A percentile compares a stretch with the other conserved stretches of the same genome.
Conservation (phyloP, 208 protist species). For the Acanthamoeba quina region DNA sequence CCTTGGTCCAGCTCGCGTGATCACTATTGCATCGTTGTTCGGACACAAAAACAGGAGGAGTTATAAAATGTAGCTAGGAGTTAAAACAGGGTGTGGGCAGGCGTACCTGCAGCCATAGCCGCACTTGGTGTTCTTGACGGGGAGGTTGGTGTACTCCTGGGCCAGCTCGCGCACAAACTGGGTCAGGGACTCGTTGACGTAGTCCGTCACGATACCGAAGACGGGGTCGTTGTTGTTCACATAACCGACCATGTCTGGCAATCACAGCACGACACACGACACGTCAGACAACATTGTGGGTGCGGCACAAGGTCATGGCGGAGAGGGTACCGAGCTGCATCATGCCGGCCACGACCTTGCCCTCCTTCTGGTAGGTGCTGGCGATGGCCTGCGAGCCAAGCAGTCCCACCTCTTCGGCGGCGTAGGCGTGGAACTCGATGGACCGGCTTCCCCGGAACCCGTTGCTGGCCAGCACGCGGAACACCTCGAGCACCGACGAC, state of each 20-base stretch:
- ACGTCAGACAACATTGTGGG: background rate
- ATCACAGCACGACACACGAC: background rate
- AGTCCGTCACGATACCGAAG: slow-evolving; percentile 71
- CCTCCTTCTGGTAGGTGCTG: slow-evolving; percentile 64
- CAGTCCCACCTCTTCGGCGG: slow-evolving; percentile 80
- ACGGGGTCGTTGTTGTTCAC: background rate
- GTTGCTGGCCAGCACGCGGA: slow-evolving; percentile 75
- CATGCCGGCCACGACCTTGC: slow-evolving; percentile 75
- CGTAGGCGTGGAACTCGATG: slow-evolving; percentile 82
- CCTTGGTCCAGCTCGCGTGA: slow-evolving; percentile 76
- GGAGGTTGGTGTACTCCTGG: slow-evolving; percentile 43
- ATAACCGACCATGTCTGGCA: slow-evolving; percentile 75
- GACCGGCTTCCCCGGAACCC: slow-evolving; percentile 71
- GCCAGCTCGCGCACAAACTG: slow-evolving; percentile 70
- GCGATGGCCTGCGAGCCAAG: slow-evolving; percentile 78
- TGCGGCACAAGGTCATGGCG: background rate
- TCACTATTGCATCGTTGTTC: slow-evolving; percentile 17
- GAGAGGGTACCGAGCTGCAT: slow-evolving; percentile 75
- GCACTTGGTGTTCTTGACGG: slow-evolving; percentile 72
- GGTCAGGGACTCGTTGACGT: slow-evolving; percentile 74
- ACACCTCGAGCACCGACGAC: slow-evolving; percentile 79
- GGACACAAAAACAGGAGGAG: no score
- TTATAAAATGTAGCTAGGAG: no score
- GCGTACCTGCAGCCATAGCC: slow-evolving; percentile 77
- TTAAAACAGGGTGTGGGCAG: no score